Base-by-base conservation (phyloP, 2,329 filamentous ascomycete species). In the Beauveria bassiana region DNA sequence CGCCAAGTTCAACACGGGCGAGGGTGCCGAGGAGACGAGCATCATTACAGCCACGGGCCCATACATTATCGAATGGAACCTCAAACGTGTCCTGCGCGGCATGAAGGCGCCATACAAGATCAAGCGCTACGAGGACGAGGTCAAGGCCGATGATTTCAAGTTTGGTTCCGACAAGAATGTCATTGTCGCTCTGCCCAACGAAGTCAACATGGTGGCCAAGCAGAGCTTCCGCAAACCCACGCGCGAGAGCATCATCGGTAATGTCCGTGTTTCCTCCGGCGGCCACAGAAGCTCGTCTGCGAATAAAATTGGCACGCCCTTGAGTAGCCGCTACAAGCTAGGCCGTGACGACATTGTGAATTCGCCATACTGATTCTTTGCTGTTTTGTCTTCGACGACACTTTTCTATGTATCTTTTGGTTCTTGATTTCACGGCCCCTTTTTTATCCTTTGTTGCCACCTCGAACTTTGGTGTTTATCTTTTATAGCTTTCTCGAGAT, bases 81-180 rank as follows among this genome's bases (percentile, higher is more conserved):
- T 99, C 74, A 95, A 92, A 82, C 96, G 96, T 79, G 83, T 98
- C 1, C 75, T 97, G 16, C 82, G 81, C 24, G 91, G 90, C 58
- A 84, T 83, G 66, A 95, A 93, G 75, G 89, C 95, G 63, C 89
- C 93, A 0, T 99, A 99, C 78, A 90, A 87, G 68, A 98, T 99
- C 81, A 97, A 98, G 81, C 88, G 95, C 18, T 99, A 99, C 72
- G 83, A 86, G 1, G 95, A 99, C 70, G 89, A 96, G 65, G 92
- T 99, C 71, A 97, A 96, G 81, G 95, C 95, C 4, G 95, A 99
- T 73, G 96, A 99, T 73, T 99, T 99, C 86, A 92, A 95, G 70
- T 99, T 92, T 70, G 93, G 93, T 52, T 93, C 88, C 5, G 95
- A 99, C 75, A 96, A 96, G 84, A 97, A 97, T 70, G 91, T 99